phyloP scores from a whole-genome alignment of 495 filamentous ascomycete species.

The Trichoderma reesei region DNA sequence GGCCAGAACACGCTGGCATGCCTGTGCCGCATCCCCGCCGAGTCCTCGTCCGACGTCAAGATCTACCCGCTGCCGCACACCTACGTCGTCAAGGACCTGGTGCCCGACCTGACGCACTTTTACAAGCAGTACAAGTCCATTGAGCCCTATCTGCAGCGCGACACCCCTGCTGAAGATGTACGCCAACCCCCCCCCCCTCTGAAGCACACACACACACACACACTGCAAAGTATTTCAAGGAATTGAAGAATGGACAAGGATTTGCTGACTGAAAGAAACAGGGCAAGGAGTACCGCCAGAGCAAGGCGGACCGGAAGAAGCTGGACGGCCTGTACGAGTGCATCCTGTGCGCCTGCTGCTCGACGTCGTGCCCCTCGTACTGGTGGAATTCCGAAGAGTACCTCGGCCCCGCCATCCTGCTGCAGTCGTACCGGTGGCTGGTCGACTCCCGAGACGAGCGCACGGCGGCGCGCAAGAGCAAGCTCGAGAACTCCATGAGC shows the following conservation, averaged over 20 bases:
- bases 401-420: slow-evolving; percentile 88
- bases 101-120: slow-evolving; percentile 94
- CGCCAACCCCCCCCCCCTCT: slow-evolving; percentile 21
- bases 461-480: slow-evolving; percentile 74
- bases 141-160: slow-evolving; percentile 92
- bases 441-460: slow-evolving; percentile 86
- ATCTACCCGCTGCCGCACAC: slow-evolving; percentile 98
- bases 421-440: slow-evolving; percentile 96
- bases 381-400: slow-evolving; percentile 99
- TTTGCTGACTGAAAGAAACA: slow-evolving; percentile 25
- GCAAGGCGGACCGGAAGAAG: slow-evolving; percentile 78
- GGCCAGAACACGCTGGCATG: slow-evolving; percentile 94
- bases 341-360: slow-evolving; percentile 99
- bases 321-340: slow-evolving; percentile 98
- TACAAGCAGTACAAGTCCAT: slow-evolving; percentile 99
- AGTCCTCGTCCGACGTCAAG: slow-evolving; percentile 69
- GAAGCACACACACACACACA: no score
- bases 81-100: slow-evolving; percentile 97
- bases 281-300: slow-evolving; percentile 86
- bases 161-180: slow-evolving; percentile 68
- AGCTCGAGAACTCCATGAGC: slow-evolving; percentile 96
- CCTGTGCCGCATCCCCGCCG: slow-evolving; percentile 90
- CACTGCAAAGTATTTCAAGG: no score
- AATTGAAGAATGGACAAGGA: not conserved
- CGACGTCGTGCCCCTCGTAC: slow-evolving; percentile 94